Conservation (phyloP, 2,329 filamentous ascomycete species). For the Trichoderma sp. region DNA sequence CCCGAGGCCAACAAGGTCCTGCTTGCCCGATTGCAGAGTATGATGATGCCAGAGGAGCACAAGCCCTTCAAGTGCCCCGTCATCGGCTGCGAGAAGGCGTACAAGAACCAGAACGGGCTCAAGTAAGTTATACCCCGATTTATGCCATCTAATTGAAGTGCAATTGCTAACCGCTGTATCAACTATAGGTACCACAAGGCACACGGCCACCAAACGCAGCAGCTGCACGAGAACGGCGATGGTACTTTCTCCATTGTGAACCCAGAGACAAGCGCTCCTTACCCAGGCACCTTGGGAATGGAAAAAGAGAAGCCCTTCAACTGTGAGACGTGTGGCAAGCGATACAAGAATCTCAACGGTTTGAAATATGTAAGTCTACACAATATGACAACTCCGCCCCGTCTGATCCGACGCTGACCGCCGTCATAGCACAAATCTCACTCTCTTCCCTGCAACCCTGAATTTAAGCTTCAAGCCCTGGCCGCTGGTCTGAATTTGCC, state of each 20-base stretch:
- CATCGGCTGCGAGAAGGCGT: conserved; percentile 97
- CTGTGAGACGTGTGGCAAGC: conserved; percentile 94
- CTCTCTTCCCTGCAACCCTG: conserved; percentile 85
- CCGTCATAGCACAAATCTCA: conserved; percentile 66
- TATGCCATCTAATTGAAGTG: background rate
- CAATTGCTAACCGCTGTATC: background rate
- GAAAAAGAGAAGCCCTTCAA: conserved; percentile 99
- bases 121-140: conserved; percentile 64
- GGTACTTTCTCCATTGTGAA: conserved; percentile 98
- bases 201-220: conserved; percentile 95
- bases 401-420: conserved; percentile 30
- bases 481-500: conserved; percentile 44
- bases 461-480: conserved; percentile 53
- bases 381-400: conserved; percentile 13
- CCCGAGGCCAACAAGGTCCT: conserved; percentile 65
- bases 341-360: conserved; percentile 98
- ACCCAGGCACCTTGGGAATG: conserved; percentile 97
- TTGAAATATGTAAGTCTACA: conserved; percentile 75
- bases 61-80: conserved; percentile 98
- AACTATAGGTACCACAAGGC: conserved; percentile 61
- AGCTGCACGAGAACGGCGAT: conserved; percentile 93
- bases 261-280: conserved; percentile 88
- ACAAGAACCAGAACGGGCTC: conserved; percentile 98
- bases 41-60: conserved; percentile 79
- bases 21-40: conserved; percentile 56